Evolutionary conservation across 2,329 filamentous ascomycete species (phyloP), one percentile per base, ranked within the genome.

Genomic region (Curvularia lunata): DNA sequence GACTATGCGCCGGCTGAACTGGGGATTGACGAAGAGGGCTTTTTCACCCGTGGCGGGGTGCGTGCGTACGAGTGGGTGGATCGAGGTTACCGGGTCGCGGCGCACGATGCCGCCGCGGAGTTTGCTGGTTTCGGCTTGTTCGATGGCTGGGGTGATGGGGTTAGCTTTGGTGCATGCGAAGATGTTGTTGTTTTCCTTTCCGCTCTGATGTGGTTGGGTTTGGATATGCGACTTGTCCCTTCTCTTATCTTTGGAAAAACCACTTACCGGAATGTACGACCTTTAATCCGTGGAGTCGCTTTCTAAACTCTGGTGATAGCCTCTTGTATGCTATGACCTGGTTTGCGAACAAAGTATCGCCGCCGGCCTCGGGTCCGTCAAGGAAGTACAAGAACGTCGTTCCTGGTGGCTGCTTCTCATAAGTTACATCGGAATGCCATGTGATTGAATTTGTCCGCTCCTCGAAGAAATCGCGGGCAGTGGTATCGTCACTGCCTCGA

Each of bases 351-450:
- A 96, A 80, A 0, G 92, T 97, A 73, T 97, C 92, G 47, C 92
- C 93, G 34, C 92, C 92, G 0, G 86, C 88, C 38, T 85, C 82
- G 1, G 92, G 92, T 43, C 86, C 88, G 72, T 97, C 92, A n/a
- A 97, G 84, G 48, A 92, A 83, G 73, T 96, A 96, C 34, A 97
- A 78, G 78, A 97, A 96, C 0, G 93, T 96, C 0, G 92, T 97
- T 28, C 92, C 91, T 0, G 93, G 92, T 1, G 93, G 92, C 78
- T 97, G 92, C 65, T 85, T 81, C 80, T 97, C 93, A 73, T 96
- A 97, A 0, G 90, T 91, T 1, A 96, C 88, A 66, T 97, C 92
- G 0, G 88, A 91, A 79, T 97, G 92, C 92, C 92, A 97, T 7
- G 91, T 91, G 1, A 96, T 87, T 1, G 88, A 91, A 77, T 88